Evolutionary conservation across 192 early-diverging fungal species (phyloP), one percentile per base, ranked within the genome.

Genomic region (Tieghemiomyces parasiticus): DNA sequence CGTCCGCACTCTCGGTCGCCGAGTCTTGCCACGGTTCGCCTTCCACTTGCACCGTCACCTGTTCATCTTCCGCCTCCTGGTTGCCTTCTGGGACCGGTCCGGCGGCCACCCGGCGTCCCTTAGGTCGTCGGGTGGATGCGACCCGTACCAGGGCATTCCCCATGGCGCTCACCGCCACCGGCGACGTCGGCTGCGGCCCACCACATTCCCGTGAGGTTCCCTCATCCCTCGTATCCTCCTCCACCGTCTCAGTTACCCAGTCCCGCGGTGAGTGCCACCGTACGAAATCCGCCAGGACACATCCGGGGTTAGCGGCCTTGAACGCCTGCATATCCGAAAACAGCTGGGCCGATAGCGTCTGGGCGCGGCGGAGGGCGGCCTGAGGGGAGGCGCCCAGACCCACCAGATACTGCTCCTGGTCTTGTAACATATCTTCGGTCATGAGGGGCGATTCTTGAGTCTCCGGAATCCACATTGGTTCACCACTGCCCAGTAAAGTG

Each of bases 211-310:
- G n/a, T n/a, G n/a, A n/a, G n/a, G n/a, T n/a, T n/a, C n/a, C n/a
- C n/a, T n/a, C n/a, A n/a, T n/a, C n/a, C n/a, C n/a, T n/a, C n/a
- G n/a, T n/a, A n/a, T n/a, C n/a, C n/a, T n/a, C n/a, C 12, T 69
- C 67, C 30, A 73, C 74, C 9, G 73, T 73, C 8, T 81, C 83
- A 22, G 78, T 76, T 20, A 85, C 75, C 89, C 89, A 95, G 67
- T 95, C 92, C 52, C 87, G 80, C n/a, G 92, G 92, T 8, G 91
- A 93, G 66, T 91, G 86, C 92, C 92, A 95, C 46, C 92, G 80
- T 22, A 95, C 85, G 77, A 95, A 95, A 51, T 95, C 92, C 9
- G 84, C 89, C 33, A 95, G 59, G 1, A 63, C 63, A 51, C 79
- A 78, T 14, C 77, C 71, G 0, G 92, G 89, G 63, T 95, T 95